phyloP scores from a whole-genome alignment of 2,329 filamentous ascomycete genomes.

The Trichoderma sp. region DNA sequence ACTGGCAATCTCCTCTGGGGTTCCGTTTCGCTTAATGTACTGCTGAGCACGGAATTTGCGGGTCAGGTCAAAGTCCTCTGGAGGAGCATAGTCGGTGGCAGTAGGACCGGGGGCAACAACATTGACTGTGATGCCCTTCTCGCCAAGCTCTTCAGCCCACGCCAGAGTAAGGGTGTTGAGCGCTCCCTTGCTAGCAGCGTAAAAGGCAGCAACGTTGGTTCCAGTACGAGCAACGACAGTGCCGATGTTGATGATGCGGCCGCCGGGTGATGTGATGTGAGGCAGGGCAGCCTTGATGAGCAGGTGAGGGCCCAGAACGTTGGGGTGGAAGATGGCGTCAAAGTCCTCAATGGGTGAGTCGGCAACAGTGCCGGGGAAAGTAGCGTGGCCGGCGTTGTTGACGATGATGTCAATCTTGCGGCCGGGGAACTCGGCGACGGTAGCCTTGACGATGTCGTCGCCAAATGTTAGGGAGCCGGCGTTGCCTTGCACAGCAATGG shows the following conservation, averaged over 20 bases:
- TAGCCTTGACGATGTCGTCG: conserved; percentile 57
- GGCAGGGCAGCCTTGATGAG: conserved; percentile 49
- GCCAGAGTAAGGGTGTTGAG: conserved; percentile 60
- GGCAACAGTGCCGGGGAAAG: conserved; percentile 49
- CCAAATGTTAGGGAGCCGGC: conserved; percentile 56
- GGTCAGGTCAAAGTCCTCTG: conserved; percentile 43
- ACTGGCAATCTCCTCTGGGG: conserved; percentile 29
- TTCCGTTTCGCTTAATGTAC: conserved; percentile 28
- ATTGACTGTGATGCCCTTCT: conserved; percentile 52
- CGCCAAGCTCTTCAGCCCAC: conserved; percentile 56
- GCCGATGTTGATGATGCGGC: conserved; percentile 54
- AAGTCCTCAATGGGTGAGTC: conserved; percentile 53
- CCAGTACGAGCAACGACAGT: conserved; percentile 43
- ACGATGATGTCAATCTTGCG: conserved; percentile 61
- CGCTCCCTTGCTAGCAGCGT: conserved; percentile 58
- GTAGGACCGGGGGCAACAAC: conserved; percentile 49
- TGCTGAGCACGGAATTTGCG: conserved; percentile 39
- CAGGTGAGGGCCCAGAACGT: conserved; percentile 61
- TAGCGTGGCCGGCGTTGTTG: conserved; percentile 57
- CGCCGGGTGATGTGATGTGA: conserved; percentile 49
- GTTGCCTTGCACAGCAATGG: conserved; percentile 15
- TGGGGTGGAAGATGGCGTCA: conserved; percentile 51
- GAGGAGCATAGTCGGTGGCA: conserved; percentile 55
- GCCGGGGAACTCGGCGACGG: conserved; percentile 47
- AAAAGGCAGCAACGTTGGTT: conserved; percentile 50